Evolutionary conservation across 805 yeast species (phyloP).

Genomic region (Maudiozyma bulderi): DNA sequence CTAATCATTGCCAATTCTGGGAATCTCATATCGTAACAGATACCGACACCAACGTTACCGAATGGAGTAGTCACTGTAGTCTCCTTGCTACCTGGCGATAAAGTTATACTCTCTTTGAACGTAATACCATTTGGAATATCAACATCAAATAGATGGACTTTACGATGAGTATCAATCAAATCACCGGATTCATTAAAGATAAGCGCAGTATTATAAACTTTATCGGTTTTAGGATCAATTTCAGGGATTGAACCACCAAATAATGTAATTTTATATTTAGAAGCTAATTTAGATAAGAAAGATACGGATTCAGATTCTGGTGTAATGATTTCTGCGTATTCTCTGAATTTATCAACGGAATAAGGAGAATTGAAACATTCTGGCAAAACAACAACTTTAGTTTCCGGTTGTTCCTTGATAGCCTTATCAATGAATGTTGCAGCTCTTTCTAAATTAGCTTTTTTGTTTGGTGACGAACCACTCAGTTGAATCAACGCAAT

Average conservation of each 20-base stretch:
- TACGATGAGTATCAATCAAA: conserved; percentile 79
- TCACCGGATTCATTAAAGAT: conserved; percentile 66
- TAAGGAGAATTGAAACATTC: conserved; percentile 97
- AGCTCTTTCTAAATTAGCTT: conserved; percentile 65
- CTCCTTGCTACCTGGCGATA: conserved; percentile 73
- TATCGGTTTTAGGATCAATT: conserved; percentile 42
- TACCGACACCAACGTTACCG: conserved; percentile 62
- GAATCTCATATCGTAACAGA: conserved; percentile 72
- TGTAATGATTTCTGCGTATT: conserved; percentile 84
- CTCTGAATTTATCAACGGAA: conserved; percentile 73
- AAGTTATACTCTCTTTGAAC: conserved; percentile 68
- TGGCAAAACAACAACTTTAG: conserved; percentile 77
- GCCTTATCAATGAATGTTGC: conserved; percentile 58
- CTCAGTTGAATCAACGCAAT: conserved; percentile 84
- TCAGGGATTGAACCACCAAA: conserved; percentile 95
- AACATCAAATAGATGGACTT: conserved; percentile 84
- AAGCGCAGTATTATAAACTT: conserved; percentile 62
- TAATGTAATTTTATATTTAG: conserved; percentile 47
- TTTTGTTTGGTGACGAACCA: conserved; percentile 57
- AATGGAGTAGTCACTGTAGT: conserved; percentile 41
- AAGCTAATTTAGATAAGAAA: conserved; percentile 59
- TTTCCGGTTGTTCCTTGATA: conserved; percentile 41
- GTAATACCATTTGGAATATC: conserved; percentile 87
- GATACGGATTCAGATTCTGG: conserved; percentile 42
- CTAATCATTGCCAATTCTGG: conserved; percentile 68